Evolutionary conservation across 345 rosid species (phyloP).

Genomic region (Lumnitzera racemosa): DNA sequence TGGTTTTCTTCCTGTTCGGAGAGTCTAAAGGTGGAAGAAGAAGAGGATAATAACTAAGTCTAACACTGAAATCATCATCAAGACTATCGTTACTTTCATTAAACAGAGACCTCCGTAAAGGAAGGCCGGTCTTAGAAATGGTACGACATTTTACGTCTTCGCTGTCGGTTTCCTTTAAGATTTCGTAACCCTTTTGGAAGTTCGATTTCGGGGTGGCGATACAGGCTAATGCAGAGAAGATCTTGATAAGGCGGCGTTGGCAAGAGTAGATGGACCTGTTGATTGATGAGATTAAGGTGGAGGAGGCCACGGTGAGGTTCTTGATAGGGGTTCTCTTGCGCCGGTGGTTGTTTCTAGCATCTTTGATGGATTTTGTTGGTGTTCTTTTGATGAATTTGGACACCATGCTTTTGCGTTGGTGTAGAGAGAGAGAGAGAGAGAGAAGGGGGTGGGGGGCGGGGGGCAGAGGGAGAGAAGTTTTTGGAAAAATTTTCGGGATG

Average conservation of each 20-base stretch:
- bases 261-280: conserved; percentile 55
- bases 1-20: conserved; percentile 29
- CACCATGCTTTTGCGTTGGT: conserved; percentile 39
- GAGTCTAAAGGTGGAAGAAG: conserved; percentile 33
- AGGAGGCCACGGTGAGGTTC: conserved; percentile 16
- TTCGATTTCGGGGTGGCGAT: conserved; percentile 28
- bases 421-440: conserved; percentile 2
- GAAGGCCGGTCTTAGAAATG: background rate
- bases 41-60: background rate
- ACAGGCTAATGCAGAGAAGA: conserved; percentile 49
- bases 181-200: conserved; percentile 44
- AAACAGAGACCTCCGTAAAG: conserved; percentile 23
- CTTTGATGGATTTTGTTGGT: conserved; percentile 36
- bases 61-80: too few species aligned
- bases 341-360: conserved; percentile 15
- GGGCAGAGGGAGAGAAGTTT: conserved; percentile 5
- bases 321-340: conserved; percentile 30
- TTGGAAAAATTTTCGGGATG: conserved; percentile 1
- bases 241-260: conserved; percentile 52
- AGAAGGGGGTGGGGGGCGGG: too few species aligned
- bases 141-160: background rate
- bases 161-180: conserved; percentile 26
- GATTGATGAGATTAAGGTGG: conserved; percentile 46
- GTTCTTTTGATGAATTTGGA: conserved; percentile 38
- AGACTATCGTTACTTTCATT: conserved; percentile 14